A percentile compares a stretch with the other conserved stretches of the same genome.
Conservation (phyloP, 306 rosid genomes). For the Inga oerstediana region DNA sequence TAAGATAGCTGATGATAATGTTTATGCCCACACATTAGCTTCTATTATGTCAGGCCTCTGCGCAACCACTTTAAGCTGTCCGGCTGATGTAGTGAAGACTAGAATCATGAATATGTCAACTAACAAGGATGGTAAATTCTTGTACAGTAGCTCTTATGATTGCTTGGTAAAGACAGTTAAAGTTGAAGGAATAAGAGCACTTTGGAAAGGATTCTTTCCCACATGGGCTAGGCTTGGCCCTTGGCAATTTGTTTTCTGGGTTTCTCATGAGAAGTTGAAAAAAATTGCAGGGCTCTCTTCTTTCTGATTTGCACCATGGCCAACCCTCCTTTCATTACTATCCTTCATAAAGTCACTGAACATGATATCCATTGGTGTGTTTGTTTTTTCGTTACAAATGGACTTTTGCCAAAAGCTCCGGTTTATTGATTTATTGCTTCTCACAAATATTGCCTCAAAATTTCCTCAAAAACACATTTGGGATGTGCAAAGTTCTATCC, state of each 20-base stretch:
- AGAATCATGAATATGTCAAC: slow-evolving; percentile 82
- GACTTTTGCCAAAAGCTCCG: neutral
- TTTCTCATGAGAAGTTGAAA: slow-evolving; percentile 83
- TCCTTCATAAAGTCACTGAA: slow-evolving; percentile 8
- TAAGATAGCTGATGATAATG: slow-evolving; percentile 63
- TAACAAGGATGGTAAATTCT: slow-evolving; percentile 51
- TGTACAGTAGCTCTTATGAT: slow-evolving; percentile 64
- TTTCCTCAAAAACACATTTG: neutral
- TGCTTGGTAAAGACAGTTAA: slow-evolving; percentile 80
- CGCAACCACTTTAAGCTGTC: slow-evolving; percentile 84
- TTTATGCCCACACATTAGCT: slow-evolving; percentile 76
- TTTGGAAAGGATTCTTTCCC: slow-evolving; percentile 95
- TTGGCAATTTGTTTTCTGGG: slow-evolving; percentile 96
- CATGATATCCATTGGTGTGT: too few relatives aligned
- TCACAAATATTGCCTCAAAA: neutral
- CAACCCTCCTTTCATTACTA: neutral
- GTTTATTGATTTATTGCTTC: neutral
- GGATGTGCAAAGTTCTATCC: neutral
- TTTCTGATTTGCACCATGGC: slow-evolving; percentile 44
- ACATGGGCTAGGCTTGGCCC: slow-evolving; percentile 97
- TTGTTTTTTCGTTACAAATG: neutral
- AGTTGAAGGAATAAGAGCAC: slow-evolving; percentile 78
- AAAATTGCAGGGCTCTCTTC: slow-evolving; percentile 80
- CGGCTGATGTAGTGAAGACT: slow-evolving; percentile 93
- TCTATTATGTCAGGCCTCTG: slow-evolving; percentile 80